Evolutionary conservation across 371 early-diverging fungal genomes (phyloP).

Genomic region (Mortierella sp.): DNA sequence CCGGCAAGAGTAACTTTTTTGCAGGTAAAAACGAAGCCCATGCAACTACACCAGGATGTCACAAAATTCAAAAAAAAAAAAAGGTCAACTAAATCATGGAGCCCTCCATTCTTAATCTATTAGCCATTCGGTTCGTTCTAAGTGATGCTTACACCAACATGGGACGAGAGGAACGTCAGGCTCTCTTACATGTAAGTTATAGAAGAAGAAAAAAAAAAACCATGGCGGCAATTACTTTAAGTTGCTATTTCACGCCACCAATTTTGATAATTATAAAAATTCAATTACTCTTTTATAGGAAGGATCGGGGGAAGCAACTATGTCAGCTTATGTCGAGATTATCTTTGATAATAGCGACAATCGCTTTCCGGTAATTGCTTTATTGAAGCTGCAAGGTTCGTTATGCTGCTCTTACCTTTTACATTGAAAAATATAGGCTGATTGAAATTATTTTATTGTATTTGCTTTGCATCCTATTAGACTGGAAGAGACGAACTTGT

Average conservation of each 20-base stretch:
- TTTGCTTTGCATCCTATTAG: slow-evolving; percentile 44
- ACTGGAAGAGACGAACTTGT: slow-evolving; percentile 92
- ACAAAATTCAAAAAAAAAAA: no score
- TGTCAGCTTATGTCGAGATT: slow-evolving; percentile 98
- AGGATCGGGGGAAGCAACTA: slow-evolving; percentile 92
- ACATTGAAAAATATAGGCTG: no score
- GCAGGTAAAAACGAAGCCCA: slow-evolving; percentile 65
- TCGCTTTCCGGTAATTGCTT: slow-evolving; percentile 87
- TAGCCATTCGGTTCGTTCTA: slow-evolving; percentile 97
- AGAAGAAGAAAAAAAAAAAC: background rate
- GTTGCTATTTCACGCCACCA: slow-evolving; percentile 33
- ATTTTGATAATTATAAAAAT: slow-evolving; percentile 2
- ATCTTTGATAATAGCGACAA: slow-evolving; percentile 97
- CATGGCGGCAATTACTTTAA: background rate
- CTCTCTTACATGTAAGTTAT: slow-evolving; percentile 91
- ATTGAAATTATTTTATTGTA: background rate
- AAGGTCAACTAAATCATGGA: background rate
- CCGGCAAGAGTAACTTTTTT: slow-evolving; percentile 99
- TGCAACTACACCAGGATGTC: background rate
- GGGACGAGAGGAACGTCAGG: slow-evolving; percentile 93
- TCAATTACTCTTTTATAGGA: slow-evolving; percentile 76
- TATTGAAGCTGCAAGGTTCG: background rate
- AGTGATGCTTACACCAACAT: slow-evolving; percentile 95
- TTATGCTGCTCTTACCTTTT: no score
- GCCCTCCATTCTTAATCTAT: background rate